Conservation (phyloP, 2,329 filamentous ascomycete genomes). For the Huntiella moniliformis region DNA sequence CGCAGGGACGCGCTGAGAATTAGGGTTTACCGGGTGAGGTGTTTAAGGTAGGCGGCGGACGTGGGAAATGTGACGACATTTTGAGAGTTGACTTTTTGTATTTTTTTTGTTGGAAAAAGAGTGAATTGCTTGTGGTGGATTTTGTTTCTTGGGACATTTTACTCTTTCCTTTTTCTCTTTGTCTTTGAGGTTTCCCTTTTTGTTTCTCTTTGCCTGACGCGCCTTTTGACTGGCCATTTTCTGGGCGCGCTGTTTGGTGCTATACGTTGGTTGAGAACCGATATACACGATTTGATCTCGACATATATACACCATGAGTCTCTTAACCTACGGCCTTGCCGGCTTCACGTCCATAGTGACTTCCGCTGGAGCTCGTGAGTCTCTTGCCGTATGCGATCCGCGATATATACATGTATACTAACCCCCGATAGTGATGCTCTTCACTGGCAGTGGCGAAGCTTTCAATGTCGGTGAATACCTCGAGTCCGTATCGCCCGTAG, state of each 20-base stretch:
- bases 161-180: too few species aligned
- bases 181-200: too few species aligned
- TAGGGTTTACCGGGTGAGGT: too few species aligned
- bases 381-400: neutral
- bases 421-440: slow-evolving; percentile 67
- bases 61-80: too few species aligned
- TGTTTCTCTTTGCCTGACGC: too few species aligned
- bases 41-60: too few species aligned
- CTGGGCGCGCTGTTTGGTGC: too few species aligned
- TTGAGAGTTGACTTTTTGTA: neutral
- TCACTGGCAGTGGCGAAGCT: slow-evolving; percentile 83
- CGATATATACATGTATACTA: neutral
- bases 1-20: too few species aligned
- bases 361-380: slow-evolving; percentile 64
- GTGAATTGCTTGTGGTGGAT: too few species aligned
- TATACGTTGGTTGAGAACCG: neutral
- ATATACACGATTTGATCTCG: neutral
- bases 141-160: too few species aligned
- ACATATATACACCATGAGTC: slow-evolving; percentile 39
- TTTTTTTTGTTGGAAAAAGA: too few species aligned
- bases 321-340: slow-evolving; percentile 49
- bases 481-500: slow-evolving; percentile 82
- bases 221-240: too few species aligned
- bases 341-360: slow-evolving; percentile 48
- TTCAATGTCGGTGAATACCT: slow-evolving; percentile 97